Percentiles rank a stretch among this genome's conserved stretches.
Evolutionary conservation across 805 yeast species (phyloP).

Genomic region (Ogataea pilisensis): DNA sequence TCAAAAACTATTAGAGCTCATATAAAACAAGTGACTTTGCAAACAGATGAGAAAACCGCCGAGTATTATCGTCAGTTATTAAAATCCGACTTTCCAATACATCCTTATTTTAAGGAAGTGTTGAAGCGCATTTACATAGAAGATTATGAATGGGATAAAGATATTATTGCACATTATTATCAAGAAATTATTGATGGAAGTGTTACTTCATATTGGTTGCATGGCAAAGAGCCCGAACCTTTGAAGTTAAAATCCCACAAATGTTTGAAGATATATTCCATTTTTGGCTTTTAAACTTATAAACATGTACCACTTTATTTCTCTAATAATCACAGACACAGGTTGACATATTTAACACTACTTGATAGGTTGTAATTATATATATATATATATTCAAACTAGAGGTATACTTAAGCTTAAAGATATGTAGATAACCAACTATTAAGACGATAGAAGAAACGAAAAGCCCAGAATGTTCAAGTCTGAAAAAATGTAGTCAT

Average conservation of each 20-base stretch:
- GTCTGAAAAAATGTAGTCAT: too few species aligned
- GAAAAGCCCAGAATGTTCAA: too few species aligned
- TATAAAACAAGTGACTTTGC: not conserved
- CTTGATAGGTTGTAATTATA: too few species aligned
- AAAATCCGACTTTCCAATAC: not conserved
- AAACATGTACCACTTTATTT: not conserved
- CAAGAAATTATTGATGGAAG: not conserved
- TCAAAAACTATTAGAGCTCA: not conserved
- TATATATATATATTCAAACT: too few species aligned
- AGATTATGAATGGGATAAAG: constrained; percentile 2
- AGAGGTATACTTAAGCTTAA: too few species aligned
- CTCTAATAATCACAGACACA: not conserved
- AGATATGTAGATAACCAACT: too few species aligned
- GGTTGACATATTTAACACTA: too few species aligned
- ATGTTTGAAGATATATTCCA: not conserved
- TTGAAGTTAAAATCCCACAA: constrained; percentile 1
- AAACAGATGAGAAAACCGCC: not conserved
- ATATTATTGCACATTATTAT: not conserved
- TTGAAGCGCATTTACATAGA: not conserved
- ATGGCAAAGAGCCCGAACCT: not conserved
- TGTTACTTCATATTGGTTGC: not conserved
- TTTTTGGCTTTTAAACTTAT: not conserved
- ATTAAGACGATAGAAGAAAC: too few species aligned
- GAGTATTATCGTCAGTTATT: not conserved
- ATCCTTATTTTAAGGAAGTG: constrained; percentile 3